Evolutionary conservation across 257 asterid genomes (phyloP).

Genomic region (Solanum chilense): DNA sequence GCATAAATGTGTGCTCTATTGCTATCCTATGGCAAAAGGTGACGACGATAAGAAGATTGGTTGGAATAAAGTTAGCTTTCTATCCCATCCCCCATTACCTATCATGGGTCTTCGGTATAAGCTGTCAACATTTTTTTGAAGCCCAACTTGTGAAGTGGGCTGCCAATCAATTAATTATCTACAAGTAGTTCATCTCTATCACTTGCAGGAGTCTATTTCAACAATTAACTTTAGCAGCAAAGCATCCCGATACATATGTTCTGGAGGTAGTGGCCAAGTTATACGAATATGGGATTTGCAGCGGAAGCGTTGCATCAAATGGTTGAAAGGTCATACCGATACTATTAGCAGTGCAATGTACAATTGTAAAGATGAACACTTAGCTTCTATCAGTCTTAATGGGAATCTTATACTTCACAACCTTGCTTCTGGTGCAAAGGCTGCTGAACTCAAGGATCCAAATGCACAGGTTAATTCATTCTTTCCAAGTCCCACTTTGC

Average conservation of each 20-base stretch:
- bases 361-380: slow-evolving; percentile 96
- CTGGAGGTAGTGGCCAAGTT: slow-evolving; percentile 92
- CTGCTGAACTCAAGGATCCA: slow-evolving; percentile 94
- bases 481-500: slow-evolving; percentile 1
- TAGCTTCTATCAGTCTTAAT: slow-evolving; percentile 91
- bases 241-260: slow-evolving; percentile 90
- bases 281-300: slow-evolving; percentile 98
- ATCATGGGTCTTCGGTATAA: background rate
- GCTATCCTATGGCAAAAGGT: background rate
- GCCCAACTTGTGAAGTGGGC: background rate
- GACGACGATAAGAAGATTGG: background rate
- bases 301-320: slow-evolving; percentile 80
- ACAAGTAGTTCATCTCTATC: background rate
- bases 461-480: slow-evolving; percentile 65
- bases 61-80: background rate
- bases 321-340: slow-evolving; percentile 95
- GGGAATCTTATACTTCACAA: slow-evolving; percentile 95
- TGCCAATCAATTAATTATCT: background rate
- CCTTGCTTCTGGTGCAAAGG: slow-evolving; percentile 90
- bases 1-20: background rate
- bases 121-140: background rate
- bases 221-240: slow-evolving; percentile 91
- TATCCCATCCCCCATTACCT: background rate
- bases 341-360: slow-evolving; percentile 80
- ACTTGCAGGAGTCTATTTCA: slow-evolving; percentile 55